Evolutionary conservation across 2,329 filamentous ascomycete species (phyloP).

Genomic region (Alternaria arbusti): DNA sequence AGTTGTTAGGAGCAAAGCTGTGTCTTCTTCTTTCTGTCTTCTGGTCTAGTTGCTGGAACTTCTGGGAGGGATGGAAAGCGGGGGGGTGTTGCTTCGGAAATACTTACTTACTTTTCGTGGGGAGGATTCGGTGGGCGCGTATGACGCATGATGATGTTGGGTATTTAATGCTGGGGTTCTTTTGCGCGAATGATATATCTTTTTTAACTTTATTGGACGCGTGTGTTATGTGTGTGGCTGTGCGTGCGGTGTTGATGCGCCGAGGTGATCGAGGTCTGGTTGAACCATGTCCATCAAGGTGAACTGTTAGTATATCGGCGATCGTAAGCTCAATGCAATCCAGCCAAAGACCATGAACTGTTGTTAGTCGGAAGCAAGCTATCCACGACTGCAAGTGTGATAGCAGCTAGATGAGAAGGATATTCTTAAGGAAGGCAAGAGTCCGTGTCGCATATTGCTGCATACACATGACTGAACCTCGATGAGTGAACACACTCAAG

Average conservation of each 20-base stretch:
- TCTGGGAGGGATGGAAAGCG: neutral
- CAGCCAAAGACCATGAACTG: too few species aligned
- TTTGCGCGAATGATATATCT: constrained; percentile 2
- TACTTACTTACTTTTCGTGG: neutral
- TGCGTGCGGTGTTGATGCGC: neutral
- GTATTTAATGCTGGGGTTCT: constrained; percentile 14
- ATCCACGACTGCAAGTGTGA: too few species aligned
- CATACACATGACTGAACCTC: too few species aligned
- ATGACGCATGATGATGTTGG: constrained; percentile 5
- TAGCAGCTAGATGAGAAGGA: too few species aligned
- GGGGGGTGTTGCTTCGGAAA: neutral
- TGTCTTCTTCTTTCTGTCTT: neutral
- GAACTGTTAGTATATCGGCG: too few species aligned
- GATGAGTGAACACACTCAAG: too few species aligned
- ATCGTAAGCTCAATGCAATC: too few species aligned
- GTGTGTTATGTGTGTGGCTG: neutral
- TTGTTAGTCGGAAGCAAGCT: too few species aligned
- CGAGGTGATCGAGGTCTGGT: neutral
- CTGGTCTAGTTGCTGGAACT: constrained; percentile 8
- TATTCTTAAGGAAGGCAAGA: too few species aligned
- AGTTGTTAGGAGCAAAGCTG: neutral
- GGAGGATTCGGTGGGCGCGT: neutral
- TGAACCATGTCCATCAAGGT: too few species aligned
- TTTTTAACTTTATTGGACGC: neutral
- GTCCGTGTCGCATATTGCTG: too few species aligned